These are phyloP conservation scores for Moesziomyces parantarcticus DNA, from an alignment of 1,284 basidiomycete species.

Conservation along the genomic window DNA sequence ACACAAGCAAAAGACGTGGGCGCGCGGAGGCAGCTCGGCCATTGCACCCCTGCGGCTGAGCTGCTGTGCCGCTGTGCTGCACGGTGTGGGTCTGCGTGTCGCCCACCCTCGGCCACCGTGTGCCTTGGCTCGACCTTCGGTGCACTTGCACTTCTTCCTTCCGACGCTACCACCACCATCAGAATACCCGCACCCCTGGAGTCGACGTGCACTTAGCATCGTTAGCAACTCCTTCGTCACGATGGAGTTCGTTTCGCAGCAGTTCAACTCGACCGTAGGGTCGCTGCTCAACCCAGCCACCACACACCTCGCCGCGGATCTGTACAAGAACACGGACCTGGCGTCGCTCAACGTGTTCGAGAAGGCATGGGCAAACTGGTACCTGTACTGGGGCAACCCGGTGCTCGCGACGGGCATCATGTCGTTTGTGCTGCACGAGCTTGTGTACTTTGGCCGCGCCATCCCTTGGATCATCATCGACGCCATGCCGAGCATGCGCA, in stretches of 20 bases:
- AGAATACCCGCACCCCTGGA: not conserved
- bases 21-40: too few species aligned
- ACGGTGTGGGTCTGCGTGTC: slow-evolving; percentile 1
- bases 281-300: slow-evolving; percentile 46
- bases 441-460: slow-evolving; percentile 95
- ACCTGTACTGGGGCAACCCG: slow-evolving; percentile 76
- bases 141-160: not conserved
- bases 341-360: slow-evolving; percentile 58
- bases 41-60: too few species aligned
- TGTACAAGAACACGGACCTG: slow-evolving; percentile 59
- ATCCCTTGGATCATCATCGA: slow-evolving; percentile 97
- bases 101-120: not conserved
- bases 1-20: not conserved
- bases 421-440: slow-evolving; percentile 92
- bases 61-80: too few species aligned
- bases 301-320: slow-evolving; percentile 67
- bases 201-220: slow-evolving; percentile 2
- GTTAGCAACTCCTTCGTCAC: slow-evolving; percentile 5
- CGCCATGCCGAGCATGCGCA: slow-evolving; percentile 88
- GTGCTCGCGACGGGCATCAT: slow-evolving; percentile 92
- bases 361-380: slow-evolving; percentile 69
- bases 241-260: slow-evolving; percentile 49
- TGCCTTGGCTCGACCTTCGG: too few species aligned
- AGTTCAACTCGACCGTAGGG: slow-evolving; percentile 49
- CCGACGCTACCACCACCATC: slow-evolving; percentile 6